Conservation (phyloP, 331 rosid species). For the Quercus lobata region DNA sequence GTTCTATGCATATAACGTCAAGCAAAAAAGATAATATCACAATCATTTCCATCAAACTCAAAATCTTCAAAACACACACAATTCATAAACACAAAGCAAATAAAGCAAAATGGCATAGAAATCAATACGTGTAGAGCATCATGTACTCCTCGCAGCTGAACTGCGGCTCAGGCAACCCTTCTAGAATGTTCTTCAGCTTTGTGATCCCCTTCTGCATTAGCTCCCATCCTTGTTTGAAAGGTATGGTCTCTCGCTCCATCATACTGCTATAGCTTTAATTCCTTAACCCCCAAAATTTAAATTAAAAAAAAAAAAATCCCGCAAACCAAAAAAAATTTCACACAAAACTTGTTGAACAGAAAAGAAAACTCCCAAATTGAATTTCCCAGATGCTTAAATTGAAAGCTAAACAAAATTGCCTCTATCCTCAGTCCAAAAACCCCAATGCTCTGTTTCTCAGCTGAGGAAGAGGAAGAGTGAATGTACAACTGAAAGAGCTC, state of each 20-base stretch:
- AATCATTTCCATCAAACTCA: constrained; percentile 3
- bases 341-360: not conserved
- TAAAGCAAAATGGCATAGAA: not conserved
- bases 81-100: not conserved
- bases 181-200: constrained; percentile 62
- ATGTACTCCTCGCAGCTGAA: constrained; percentile 55
- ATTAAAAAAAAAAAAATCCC: constrained; percentile 2
- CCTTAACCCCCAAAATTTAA: not conserved
- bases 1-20: constrained; percentile 25
- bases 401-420: not conserved
- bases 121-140: constrained; percentile 64
- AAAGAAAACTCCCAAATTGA: too few species aligned
- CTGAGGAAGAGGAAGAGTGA: not conserved
- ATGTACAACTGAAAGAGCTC: not conserved
- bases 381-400: too few species aligned
- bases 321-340: not conserved
- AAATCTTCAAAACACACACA: not conserved
- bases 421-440: not conserved
- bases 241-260: constrained; percentile 36
- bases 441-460: constrained; percentile 17
- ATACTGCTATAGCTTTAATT: constrained; percentile 6
- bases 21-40: not conserved
- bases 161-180: constrained; percentile 41
- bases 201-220: constrained; percentile 52
- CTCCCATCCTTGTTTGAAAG: constrained; percentile 60